Evolutionary conservation across 495 filamentous ascomycete genomes (phyloP).

Genomic region (Neurospora sp.): DNA sequence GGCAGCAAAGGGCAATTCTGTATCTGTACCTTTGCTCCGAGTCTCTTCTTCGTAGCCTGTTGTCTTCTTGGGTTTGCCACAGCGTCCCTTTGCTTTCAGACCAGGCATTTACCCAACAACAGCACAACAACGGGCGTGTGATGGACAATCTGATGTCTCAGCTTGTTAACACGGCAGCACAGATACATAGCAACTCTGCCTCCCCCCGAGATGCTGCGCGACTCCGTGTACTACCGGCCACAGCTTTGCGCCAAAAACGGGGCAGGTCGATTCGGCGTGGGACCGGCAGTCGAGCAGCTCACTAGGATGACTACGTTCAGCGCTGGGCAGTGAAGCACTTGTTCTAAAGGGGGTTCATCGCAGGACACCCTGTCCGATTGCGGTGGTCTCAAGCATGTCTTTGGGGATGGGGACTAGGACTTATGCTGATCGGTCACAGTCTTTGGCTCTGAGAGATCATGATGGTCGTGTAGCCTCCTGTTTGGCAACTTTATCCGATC

Average conservation of each 20-base stretch:
- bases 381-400: conserved; percentile 8
- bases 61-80: background rate
- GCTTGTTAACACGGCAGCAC: background rate
- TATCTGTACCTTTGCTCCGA: background rate
- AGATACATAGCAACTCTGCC: background rate
- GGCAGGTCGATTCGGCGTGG: background rate
- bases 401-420: background rate
- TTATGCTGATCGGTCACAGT: background rate
- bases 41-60: background rate
- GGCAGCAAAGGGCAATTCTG: background rate
- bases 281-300: background rate
- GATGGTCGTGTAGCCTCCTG: background rate
- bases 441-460: background rate
- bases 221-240: background rate
- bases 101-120: background rate
- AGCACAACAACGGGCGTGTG: background rate
- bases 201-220: background rate
- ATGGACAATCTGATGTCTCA: background rate
- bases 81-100: background rate
- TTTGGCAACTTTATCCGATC: background rate
- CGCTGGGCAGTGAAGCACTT: background rate
- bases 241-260: background rate
- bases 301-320: background rate
- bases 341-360: background rate
- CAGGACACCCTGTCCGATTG: conserved; percentile 4